Evolutionary conservation across 2,329 filamentous ascomycete genomes (phyloP).

Genomic region (Monosporascus sp.): DNA sequence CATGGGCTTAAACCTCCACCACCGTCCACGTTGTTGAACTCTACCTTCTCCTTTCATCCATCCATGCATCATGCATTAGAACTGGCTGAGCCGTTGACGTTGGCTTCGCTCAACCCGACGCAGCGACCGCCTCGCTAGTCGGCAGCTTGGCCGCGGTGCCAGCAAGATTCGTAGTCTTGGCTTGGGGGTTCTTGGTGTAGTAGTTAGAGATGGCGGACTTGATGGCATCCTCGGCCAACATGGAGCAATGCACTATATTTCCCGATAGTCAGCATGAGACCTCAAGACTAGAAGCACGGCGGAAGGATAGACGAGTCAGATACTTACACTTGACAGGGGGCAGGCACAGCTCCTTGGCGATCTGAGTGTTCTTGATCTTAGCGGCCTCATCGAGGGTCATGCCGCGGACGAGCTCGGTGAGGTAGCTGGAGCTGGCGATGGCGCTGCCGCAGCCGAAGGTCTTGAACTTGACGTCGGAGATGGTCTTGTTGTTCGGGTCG

Average conservation of each 20-base stretch:
- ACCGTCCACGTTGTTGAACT: background rate
- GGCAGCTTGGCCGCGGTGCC: slow-evolving; percentile 67
- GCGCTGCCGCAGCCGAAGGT: slow-evolving; percentile 78
- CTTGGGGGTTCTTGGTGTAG: slow-evolving; percentile 82
- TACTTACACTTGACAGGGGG: slow-evolving; percentile 69
- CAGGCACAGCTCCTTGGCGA: slow-evolving; percentile 85
- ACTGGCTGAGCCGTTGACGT: background rate
- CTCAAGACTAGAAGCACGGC: too few species aligned
- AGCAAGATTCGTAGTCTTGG: slow-evolving; percentile 66
- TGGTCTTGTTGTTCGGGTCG: slow-evolving; percentile 67
- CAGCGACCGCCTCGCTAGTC: slow-evolving; percentile 35
- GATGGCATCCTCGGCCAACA: slow-evolving; percentile 89
- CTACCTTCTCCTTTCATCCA: too few species aligned
- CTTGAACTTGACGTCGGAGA: slow-evolving; percentile 79
- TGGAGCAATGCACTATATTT: slow-evolving; percentile 73
- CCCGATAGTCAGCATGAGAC: slow-evolving; percentile 17
- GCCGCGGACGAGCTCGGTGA: slow-evolving; percentile 89
- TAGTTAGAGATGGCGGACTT: slow-evolving; percentile 89
- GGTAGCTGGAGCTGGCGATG: slow-evolving; percentile 89
- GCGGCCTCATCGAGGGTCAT: slow-evolving; percentile 95
- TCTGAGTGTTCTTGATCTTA: slow-evolving; percentile 93
- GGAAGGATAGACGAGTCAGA: background rate
- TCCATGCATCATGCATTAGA: background rate
- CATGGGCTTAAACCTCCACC: too few species aligned
- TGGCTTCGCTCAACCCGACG: slow-evolving; percentile 10